Conservation (phyloP, 2,329 filamentous ascomycete genomes). For the Aureobasidium sp. region DNA sequence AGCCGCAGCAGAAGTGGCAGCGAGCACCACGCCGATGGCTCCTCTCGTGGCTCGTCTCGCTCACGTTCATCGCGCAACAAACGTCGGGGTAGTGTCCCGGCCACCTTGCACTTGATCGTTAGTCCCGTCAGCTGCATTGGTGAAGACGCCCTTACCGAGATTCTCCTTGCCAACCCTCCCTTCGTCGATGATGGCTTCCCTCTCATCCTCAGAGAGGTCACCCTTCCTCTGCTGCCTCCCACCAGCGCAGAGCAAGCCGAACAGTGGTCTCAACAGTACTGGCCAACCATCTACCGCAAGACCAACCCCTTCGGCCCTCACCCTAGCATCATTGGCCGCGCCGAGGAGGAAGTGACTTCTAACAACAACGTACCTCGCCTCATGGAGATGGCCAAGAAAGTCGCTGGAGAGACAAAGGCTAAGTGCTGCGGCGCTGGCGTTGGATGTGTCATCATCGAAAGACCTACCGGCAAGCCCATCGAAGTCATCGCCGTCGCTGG, state of each 20-base stretch:
- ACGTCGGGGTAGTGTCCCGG: constrained; percentile 16
- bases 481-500: constrained; percentile 64
- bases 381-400: constrained; percentile 58
- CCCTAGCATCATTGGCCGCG: constrained; percentile 61
- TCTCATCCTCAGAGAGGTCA: constrained; percentile 53
- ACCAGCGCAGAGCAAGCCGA: constrained; percentile 67
- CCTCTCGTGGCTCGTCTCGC: constrained; percentile 11
- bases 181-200: constrained; percentile 30
- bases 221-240: constrained; percentile 64
- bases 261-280: constrained; percentile 67
- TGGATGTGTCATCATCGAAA: constrained; percentile 68
- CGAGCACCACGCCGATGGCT: constrained; percentile 6
- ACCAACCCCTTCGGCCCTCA: constrained; percentile 82
- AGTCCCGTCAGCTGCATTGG: constrained; percentile 44
- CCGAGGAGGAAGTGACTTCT: constrained; percentile 56
- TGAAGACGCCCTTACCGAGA: constrained; percentile 42
- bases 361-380: constrained; percentile 44
- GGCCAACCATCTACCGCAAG: constrained; percentile 79
- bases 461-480: constrained; percentile 31
- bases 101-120: constrained; percentile 41
- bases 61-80: constrained; percentile 13
- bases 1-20: constrained; percentile 12
- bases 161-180: constrained; percentile 30
- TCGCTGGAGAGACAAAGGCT: constrained; percentile 50
- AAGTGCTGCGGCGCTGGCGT: constrained; percentile 57